A percentile compares a stretch with the other conserved stretches of the same genome.
Evolutionary conservation across 139 green algal species (phyloP).

Genomic region (Edaphochlamys debaryana): DNA sequence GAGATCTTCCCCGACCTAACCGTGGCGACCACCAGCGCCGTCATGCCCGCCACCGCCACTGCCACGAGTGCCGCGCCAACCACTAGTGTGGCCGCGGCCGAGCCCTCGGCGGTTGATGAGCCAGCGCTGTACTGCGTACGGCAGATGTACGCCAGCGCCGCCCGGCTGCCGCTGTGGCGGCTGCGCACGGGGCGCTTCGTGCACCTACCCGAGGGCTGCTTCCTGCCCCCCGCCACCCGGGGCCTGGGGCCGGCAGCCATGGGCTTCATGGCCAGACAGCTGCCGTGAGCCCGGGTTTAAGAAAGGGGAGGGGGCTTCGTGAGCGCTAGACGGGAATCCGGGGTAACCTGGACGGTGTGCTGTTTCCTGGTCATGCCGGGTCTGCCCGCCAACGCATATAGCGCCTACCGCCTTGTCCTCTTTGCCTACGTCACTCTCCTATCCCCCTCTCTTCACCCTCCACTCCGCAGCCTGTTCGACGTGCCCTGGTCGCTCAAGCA

Average conservation of each 20-base stretch:
- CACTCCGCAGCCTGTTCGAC: too few species aligned
- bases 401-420: too few species aligned
- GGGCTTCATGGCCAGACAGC: conserved; percentile 60
- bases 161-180: conserved; percentile 63
- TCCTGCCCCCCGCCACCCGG: conserved; percentile 59
- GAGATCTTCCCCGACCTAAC: conserved; percentile 47
- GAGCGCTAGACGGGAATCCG: too few species aligned
- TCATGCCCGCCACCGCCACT: neutral
- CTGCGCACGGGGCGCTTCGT: conserved; percentile 63
- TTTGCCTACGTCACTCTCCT: too few species aligned
- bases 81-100: neutral
- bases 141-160: conserved; percentile 66
- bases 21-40: neutral
- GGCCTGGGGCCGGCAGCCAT: neutral
- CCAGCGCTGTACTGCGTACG: conserved; percentile 46
- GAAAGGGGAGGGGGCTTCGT: too few species aligned
- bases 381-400: too few species aligned
- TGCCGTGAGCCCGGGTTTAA: too few species aligned
- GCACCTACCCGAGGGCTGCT: conserved; percentile 65
- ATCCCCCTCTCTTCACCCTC: too few species aligned
- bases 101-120: neutral
- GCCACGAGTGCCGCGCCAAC: neutral
- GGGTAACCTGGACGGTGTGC: too few species aligned
- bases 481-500: conserved; percentile 62
- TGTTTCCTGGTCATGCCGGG: too few species aligned